Evolutionary conservation across 2,329 filamentous ascomycete species (phyloP).

Genomic region (Talaromyces sp.): DNA sequence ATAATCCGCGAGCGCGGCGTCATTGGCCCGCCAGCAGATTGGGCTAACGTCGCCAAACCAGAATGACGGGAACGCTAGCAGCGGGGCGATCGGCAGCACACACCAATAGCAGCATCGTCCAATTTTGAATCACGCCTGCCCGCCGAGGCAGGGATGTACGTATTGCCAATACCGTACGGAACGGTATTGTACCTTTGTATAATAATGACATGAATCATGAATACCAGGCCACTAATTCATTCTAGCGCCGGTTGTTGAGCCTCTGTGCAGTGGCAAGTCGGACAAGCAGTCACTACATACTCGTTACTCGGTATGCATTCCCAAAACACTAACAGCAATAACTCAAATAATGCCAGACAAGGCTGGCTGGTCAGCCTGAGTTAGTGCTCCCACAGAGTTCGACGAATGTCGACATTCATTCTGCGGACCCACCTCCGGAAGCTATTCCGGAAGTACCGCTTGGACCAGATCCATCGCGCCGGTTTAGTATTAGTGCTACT

Average conservation of each 20-base stretch:
- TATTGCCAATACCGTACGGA: not conserved
- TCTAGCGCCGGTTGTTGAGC: not conserved
- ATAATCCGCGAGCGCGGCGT: not conserved
- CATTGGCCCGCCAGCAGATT: not conserved
- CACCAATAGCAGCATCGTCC: not conserved
- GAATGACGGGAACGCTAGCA: not conserved
- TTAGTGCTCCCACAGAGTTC: not conserved
- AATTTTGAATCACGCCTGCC: not conserved
- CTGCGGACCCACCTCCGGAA: not conserved
- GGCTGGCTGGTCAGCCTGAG: not conserved
- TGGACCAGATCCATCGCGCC: not conserved
- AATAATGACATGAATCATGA: not conserved
- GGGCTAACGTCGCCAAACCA: not conserved
- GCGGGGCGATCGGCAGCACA: not conserved
- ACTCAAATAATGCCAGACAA: not conserved
- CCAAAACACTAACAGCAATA: too few relatives aligned
- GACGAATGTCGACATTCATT: not conserved
- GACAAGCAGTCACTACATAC: not conserved
- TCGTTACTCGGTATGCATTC: not conserved
- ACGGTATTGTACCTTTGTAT: not conserved
- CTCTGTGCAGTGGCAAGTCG: not conserved
- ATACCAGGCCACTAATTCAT: not conserved
- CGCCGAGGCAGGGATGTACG: not conserved
- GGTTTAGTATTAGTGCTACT: not conserved
- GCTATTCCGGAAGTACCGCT: not conserved